Percentiles rank a stretch among this genome's conserved stretches.
Evolutionary conservation across 306 rosid species (phyloP).

Genomic region (Cyamopsis tetragonoloba): DNA sequence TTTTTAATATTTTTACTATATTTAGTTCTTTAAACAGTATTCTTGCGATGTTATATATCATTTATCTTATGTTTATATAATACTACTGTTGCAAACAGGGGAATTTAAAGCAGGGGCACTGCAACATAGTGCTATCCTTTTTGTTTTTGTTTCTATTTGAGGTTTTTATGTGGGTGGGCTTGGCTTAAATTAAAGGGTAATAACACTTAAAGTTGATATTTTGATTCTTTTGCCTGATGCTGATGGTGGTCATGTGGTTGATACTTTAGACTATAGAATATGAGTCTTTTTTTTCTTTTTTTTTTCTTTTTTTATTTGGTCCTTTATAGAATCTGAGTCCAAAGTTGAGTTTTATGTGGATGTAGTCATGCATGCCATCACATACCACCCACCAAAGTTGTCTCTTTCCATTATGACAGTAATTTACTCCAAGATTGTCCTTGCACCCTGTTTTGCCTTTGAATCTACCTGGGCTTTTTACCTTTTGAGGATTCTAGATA

Average conservation of each 20-base stretch:
- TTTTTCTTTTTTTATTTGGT: too few species aligned
- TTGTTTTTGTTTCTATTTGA: constrained; percentile 27
- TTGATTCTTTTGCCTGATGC: constrained; percentile 6
- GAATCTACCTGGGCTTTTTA: constrained; percentile 32
- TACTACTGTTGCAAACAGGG: not conserved
- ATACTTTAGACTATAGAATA: not conserved
- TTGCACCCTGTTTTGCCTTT: constrained; percentile 26
- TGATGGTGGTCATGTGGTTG: not conserved
- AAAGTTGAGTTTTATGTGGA: not conserved
- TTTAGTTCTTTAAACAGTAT: too few species aligned
- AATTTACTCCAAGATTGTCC: constrained; percentile 35
- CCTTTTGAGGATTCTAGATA: constrained; percentile 28
- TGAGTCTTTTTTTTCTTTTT: too few species aligned
- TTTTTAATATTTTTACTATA: too few species aligned
- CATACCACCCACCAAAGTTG: constrained; percentile 31
- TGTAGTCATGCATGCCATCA: constrained; percentile 34
- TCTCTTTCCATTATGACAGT: constrained; percentile 49
- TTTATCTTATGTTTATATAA: too few species aligned
- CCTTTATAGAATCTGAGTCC: not conserved
- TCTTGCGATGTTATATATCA: too few species aligned
- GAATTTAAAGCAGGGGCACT: constrained; percentile 28
- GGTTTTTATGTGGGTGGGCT: constrained; percentile 15
- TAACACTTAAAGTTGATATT: not conserved
- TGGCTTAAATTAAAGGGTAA: not conserved
- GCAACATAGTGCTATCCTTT: constrained; percentile 21